phyloP scores from a whole-genome alignment of 768 basidiomycete genomes.

The Boletus insuetus region DNA sequence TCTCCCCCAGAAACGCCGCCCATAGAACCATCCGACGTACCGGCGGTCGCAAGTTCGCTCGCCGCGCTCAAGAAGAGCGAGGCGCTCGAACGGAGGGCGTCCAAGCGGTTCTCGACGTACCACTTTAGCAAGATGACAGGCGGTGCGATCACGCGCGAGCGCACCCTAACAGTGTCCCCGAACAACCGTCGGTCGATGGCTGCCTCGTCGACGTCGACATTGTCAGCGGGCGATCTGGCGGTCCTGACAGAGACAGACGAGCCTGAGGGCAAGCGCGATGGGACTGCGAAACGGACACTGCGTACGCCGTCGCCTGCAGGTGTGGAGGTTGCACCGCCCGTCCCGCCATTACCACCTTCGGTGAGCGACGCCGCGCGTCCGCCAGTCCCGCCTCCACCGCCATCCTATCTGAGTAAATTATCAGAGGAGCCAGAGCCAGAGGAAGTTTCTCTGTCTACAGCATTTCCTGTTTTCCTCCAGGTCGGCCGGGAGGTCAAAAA shows the following conservation, averaged over 20 bases:
- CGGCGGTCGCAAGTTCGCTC: constrained; percentile 75
- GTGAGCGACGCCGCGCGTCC: constrained; percentile 37
- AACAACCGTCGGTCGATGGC: constrained; percentile 74
- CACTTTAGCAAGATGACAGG: constrained; percentile 93
- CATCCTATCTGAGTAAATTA: constrained; percentile 16
- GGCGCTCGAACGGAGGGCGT: constrained; percentile 84
- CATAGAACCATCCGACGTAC: constrained; percentile 40
- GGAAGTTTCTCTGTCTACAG: constrained; percentile 12
- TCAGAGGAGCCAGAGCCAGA: constrained; percentile 18
- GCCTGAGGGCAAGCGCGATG: constrained; percentile 22
- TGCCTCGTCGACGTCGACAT: constrained; percentile 56
- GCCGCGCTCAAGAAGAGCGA: constrained; percentile 88
- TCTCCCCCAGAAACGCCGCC: constrained; percentile 40
- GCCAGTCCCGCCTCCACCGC: background rate
- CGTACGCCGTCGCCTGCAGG: constrained; percentile 36
- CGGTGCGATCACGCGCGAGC: constrained; percentile 42
- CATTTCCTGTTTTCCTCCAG: constrained; percentile 81
- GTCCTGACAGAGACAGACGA: constrained; percentile 75
- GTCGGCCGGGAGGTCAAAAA: constrained; percentile 91
- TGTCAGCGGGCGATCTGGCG: constrained; percentile 58
- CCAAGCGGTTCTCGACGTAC: constrained; percentile 93
- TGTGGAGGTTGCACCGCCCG: constrained; percentile 30
- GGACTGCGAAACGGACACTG: constrained; percentile 25
- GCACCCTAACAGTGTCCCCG: constrained; percentile 44
- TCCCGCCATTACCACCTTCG: constrained; percentile 50